Evolutionary conservation across 2,329 filamentous ascomycete species (phyloP).

Genomic region (Madurella fahalii): DNA sequence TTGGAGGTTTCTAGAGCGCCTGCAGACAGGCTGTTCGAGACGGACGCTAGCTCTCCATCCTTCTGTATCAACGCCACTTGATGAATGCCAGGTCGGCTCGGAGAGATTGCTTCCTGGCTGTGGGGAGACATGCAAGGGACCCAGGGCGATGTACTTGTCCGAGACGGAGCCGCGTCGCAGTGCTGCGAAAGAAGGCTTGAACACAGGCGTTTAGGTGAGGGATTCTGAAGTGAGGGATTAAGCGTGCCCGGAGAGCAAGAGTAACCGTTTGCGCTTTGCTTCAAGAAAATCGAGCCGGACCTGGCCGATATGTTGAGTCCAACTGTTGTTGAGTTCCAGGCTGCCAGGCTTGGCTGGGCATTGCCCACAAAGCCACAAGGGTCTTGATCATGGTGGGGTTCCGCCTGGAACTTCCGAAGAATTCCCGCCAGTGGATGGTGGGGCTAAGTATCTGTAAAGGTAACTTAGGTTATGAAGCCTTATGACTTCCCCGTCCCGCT

Average conservation of each 20-base stretch:
- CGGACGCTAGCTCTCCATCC: conserved; percentile 12
- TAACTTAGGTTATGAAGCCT: too few relatives aligned
- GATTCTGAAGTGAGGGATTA: not conserved
- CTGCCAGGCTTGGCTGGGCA: not conserved
- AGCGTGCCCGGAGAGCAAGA: not conserved
- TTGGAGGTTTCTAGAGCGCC: not conserved
- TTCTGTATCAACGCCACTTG: conserved; percentile 11
- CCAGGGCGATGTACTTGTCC: not conserved
- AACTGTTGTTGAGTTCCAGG: not conserved
- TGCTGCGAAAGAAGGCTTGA: not conserved
- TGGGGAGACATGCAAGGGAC: conserved; percentile 28
- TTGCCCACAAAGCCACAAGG: not conserved
- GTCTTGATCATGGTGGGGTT: not conserved
- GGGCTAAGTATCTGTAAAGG: too few relatives aligned
- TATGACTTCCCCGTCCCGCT: too few relatives aligned
- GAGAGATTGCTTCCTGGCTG: conserved; percentile 17
- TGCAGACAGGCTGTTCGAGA: not conserved
- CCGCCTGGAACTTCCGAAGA: not conserved
- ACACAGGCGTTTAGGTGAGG: not conserved
- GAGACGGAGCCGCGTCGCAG: not conserved
- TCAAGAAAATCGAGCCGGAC: not conserved
- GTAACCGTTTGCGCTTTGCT: not conserved
- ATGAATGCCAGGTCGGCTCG: conserved; percentile 19
- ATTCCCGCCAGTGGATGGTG: too few relatives aligned
- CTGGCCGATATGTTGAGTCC: not conserved